Evolutionary conservation across 257 asterid genomes (phyloP).

Genomic region (Rubia yunnanensis): DNA sequence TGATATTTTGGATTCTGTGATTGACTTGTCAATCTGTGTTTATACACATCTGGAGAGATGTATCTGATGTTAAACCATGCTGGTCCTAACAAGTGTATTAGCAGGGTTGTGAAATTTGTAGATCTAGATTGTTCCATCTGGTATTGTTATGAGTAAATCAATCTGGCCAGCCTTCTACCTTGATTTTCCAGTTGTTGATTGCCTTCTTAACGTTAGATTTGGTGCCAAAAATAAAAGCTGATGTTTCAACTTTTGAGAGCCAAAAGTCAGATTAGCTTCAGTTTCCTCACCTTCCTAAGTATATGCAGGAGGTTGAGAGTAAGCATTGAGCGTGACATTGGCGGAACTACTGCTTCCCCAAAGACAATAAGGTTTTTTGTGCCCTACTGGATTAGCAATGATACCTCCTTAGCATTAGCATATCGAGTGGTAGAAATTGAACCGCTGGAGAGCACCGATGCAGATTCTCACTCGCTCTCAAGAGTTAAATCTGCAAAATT

Average conservation of each 20-base stretch:
- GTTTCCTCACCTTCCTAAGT: background rate
- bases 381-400: conserved; percentile 96
- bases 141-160: background rate
- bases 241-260: background rate
- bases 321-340: conserved; percentile 93
- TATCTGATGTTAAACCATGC: background rate
- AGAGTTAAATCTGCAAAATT: conserved; percentile 71
- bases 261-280: background rate
- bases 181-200: background rate
- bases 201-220: background rate
- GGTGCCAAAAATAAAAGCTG: background rate
- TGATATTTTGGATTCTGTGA: background rate
- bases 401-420: conserved; percentile 62
- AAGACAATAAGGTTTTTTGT: conserved; percentile 90
- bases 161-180: background rate
- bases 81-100: background rate
- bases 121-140: background rate
- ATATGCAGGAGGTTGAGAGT: conserved; percentile 76
- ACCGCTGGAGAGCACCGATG: conserved; percentile 54
- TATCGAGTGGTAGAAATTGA: conserved; percentile 95
- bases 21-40: background rate
- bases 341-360: conserved; percentile 89
- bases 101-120: background rate
- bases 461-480: conserved; percentile 48
- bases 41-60: background rate